These are phyloP conservation scores for Leccinum truebloodii DNA, from an alignment of 768 basidiomycete genomes.

Conservation along the genomic window DNA sequence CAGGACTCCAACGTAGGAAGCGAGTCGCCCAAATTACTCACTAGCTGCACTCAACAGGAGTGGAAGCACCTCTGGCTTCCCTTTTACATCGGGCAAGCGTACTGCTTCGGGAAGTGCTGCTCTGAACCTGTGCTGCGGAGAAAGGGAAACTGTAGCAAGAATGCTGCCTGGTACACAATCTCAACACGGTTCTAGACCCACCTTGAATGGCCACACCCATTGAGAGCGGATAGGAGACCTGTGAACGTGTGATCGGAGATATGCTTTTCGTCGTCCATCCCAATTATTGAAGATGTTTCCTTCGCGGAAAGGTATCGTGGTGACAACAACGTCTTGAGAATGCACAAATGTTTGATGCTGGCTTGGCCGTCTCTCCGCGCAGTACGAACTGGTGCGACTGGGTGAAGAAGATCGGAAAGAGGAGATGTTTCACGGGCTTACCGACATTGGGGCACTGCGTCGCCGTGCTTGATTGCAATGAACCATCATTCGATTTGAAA, in stretches of 20 bases:
- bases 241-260: conserved; percentile 32
- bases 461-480: not conserved
- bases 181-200: conserved; percentile 3
- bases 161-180: conserved; percentile 17
- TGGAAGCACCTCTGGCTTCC: conserved; percentile 21
- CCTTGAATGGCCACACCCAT: conserved; percentile 51
- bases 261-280: conserved; percentile 23
- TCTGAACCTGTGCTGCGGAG: conserved; percentile 18
- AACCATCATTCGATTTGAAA: not conserved
- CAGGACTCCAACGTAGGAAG: conserved; percentile 10
- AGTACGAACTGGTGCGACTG: conserved; percentile 15
- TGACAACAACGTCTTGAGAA: not conserved
- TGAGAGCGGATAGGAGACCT: conserved; percentile 40
- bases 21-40: not conserved
- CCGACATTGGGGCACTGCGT: not conserved
- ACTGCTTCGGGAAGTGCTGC: conserved; percentile 12
- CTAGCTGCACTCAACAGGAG: conserved; percentile 20
- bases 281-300: conserved; percentile 1
- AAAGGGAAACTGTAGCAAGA: conserved; percentile 11
- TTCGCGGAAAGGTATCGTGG: conserved; percentile 14
- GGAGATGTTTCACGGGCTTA: not conserved
- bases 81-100: conserved; percentile 15
- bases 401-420: conserved; percentile 4
- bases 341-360: conserved; percentile 1
- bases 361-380: conserved; percentile 1